Conservation (phyloP, 768 basidiomycete genomes). For the Tulasnella sp. region DNA sequence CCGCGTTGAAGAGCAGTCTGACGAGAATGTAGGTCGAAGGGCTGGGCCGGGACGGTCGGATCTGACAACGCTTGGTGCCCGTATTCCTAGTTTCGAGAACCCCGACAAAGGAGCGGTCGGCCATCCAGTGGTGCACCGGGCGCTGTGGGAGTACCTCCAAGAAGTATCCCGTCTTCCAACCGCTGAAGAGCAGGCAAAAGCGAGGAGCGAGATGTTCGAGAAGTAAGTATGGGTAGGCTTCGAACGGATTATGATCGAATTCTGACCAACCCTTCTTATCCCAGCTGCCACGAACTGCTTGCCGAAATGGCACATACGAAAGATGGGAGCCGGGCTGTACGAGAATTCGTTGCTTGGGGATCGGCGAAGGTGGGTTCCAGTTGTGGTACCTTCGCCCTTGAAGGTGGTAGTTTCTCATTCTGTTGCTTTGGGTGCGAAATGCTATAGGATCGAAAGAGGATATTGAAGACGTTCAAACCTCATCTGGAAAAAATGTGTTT, state of each 20-base stretch:
- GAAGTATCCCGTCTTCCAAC: conserved; percentile 55
- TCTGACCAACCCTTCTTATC: not conserved
- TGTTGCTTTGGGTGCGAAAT: not conserved
- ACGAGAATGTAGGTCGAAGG: conserved; percentile 59
- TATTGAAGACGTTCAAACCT: conserved; percentile 85
- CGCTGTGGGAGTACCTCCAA: conserved; percentile 80
- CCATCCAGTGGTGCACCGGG: conserved; percentile 86
- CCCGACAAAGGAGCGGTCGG: conserved; percentile 87
- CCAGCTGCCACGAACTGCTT: conserved; percentile 78
- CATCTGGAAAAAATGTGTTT: conserved; percentile 86
- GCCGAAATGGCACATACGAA: conserved; percentile 95
- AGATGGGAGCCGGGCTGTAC: conserved; percentile 83
- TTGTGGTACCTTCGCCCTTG: no score
- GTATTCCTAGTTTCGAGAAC: conserved; percentile 75
- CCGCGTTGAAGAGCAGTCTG: conserved; percentile 72
- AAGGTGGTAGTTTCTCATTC: not conserved
- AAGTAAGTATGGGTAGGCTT: conserved; percentile 50
- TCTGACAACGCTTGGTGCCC: not conserved
- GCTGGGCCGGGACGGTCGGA: not conserved
- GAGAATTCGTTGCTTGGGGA: conserved; percentile 82
- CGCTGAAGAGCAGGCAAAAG: conserved; percentile 41
- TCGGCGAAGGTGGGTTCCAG: conserved; percentile 66
- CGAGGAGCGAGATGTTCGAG: conserved; percentile 79
- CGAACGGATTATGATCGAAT: not conserved
- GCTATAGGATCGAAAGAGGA: conserved; percentile 81